Conservation (phyloP, 345 rosid species). For the Acer negundo region DNA sequence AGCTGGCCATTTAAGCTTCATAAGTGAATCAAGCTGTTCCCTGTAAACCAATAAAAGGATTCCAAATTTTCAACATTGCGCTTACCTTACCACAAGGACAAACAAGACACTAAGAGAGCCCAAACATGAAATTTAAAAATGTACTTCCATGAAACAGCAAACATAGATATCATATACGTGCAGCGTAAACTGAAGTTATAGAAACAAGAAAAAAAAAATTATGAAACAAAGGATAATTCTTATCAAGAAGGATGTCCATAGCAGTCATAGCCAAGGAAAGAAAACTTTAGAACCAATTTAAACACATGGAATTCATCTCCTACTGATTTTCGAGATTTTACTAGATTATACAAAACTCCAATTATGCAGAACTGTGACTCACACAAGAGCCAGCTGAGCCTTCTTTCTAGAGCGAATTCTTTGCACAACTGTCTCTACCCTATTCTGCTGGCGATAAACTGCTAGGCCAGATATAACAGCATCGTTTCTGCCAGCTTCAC, state of each 20-base stretch:
- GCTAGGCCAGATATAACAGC: conserved; percentile 55
- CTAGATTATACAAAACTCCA: conserved; percentile 36
- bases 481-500: conserved; percentile 54
- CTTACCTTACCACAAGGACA: conserved; percentile 24
- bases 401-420: conserved; percentile 70
- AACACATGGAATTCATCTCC: conserved; percentile 19
- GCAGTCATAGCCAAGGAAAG: conserved; percentile 26
- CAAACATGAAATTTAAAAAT: neutral
- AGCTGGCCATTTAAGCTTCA: conserved; percentile 75
- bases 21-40: conserved; percentile 89
- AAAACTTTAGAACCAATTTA: conserved; percentile 22
- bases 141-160: conserved; percentile 17
- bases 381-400: conserved; percentile 73
- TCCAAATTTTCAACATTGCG: conserved; percentile 42
- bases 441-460: conserved; percentile 65
- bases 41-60: conserved; percentile 71
- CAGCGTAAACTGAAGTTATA: conserved; percentile 2
- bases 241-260: conserved; percentile 22
- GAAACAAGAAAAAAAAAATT: conserved; percentile 1
- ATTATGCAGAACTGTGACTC: conserved; percentile 61
- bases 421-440: conserved; percentile 71
- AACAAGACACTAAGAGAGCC: conserved; percentile 20
- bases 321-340: conserved; percentile 23
- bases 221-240: conserved; percentile 13
- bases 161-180: conserved; percentile 13